Base-by-base conservation (phyloP, 2,329 filamentous ascomycete genomes). In the Colletotrichum siamense region DNA sequence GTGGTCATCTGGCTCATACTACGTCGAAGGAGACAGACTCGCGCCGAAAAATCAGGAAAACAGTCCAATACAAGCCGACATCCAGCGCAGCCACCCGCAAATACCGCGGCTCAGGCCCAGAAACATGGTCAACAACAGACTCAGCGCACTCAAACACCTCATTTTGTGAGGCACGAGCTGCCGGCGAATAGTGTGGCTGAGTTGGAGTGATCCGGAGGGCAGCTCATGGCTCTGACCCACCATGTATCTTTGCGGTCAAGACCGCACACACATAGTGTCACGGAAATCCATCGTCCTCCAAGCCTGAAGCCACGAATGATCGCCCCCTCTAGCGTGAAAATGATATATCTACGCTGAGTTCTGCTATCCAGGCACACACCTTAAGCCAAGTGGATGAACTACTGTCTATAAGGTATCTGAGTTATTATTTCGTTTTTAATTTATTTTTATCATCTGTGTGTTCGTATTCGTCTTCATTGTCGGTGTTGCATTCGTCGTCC, bases 41-140 rank as follows among this genome's bases (percentile, higher is more conserved):
- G 5, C 18, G 44, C 18, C 5, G 44, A 4, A 7, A 7, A 22
- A 49, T 22, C 18, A 49, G 6, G 18, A 49, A 12, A 49, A 13
- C 9, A 12, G 44, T 49, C 44, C 10, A 6, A 22, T 49, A 3
- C 18, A 49, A 4, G 18, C 18, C 44, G 2, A 7, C 1, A 1
- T 4, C 3, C 9, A 49, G 10, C 44, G 44, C 44, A 6, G 18
- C 9, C 18, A 22, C 18, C 44, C 18, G 9, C 44, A 22, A 49
- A 22, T 49, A 6, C 39, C 0, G 0, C 9, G 18, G 1, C 1
- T 2, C 44, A 22, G 44, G 18, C 18, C 5, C 18, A 49, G 18
- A 4, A 1, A 12, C 9, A 49, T 22, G 18, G 0, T 22, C 44
- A 22, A 12, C 18, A 12, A 12, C 39, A 49, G 3, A 7, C 0